Base-by-base conservation (phyloP, 257 asterid species). In the Catharanthus roseus region DNA sequence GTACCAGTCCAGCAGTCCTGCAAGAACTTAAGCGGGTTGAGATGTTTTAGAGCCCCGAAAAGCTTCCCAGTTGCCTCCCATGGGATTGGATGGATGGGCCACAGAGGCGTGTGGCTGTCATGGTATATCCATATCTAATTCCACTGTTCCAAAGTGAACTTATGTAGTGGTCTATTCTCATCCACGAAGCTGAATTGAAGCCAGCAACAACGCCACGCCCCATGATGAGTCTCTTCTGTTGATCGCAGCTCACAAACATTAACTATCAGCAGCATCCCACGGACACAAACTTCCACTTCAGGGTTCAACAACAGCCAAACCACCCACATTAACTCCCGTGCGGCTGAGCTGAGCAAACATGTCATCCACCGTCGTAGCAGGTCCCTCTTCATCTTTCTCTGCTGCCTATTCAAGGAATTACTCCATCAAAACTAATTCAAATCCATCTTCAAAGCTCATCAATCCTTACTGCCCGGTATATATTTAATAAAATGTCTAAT, bases 321-420 rank as follows among this genome's bases (percentile, higher is more conserved):
- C 45, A 8, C 5, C 68, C 12, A 7, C 28, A 2, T 16, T 31
- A 13, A 24, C 16, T 29, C 26, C 44, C 3, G 67, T 18, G 47
- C 41, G 0, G 38, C 11, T 8, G 11, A 42, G 55, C 69, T 39
- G 69, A 65, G 54, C n/a, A n/a, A 29, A 64, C 34, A 82, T 82
- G 88, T 69, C 90, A 74, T 77, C 91, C 33, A 78, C 87, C 26
- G 81, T 85, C 60, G 91, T 90, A 78, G 90, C 93, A 62, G 90
- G 83, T 67, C 81, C 88, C 53, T 76, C 92, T 53, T 78, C 96
- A 58, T 81, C 90, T 64, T 85, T 86, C 68, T 69, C 92, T n/a
- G 79, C 85, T 72, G 78, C 92, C 9, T 84, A 84, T 74, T 77
- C 77, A 67, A 77, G 83, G 68, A 89, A 67, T 66, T 79, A 67